Conservation (phyloP, 2,329 filamentous ascomycete species). For the Aurifilum marmelostoma region DNA sequence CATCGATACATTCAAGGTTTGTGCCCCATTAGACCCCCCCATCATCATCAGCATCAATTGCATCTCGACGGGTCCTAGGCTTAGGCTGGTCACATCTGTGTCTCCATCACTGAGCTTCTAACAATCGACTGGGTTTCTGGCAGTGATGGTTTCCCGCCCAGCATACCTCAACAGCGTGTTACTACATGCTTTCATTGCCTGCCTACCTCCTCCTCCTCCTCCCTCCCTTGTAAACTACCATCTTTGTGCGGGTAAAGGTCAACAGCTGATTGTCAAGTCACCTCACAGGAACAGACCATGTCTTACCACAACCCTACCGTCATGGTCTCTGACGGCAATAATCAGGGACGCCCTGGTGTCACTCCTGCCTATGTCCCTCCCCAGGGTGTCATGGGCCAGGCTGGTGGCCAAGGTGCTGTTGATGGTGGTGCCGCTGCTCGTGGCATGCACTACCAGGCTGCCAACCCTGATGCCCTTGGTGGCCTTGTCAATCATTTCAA, state of each 20-base stretch:
- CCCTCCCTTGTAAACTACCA: background rate
- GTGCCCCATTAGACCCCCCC: background rate
- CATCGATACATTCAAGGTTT: conserved; percentile 28
- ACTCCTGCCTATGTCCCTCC: conserved; percentile 32
- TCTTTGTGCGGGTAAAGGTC: background rate
- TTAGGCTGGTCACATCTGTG: background rate
- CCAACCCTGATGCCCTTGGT: conserved; percentile 31
- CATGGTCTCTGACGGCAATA: conserved; percentile 34
- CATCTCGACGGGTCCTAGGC: background rate
- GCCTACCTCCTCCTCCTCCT: background rate
- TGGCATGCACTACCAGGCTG: conserved; percentile 33
- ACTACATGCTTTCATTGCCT: background rate
- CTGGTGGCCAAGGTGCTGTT: conserved; percentile 31
- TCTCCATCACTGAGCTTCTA: background rate
- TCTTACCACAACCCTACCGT: conserved; percentile 33
- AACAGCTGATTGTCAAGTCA: conserved; percentile 22
- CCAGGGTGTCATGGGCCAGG: conserved; percentile 32
- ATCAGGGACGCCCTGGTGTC: conserved; percentile 31
- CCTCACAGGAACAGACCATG: conserved; percentile 29
- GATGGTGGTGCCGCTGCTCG: conserved; percentile 30
- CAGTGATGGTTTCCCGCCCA: background rate
- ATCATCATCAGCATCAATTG: background rate
- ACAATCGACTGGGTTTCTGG: background rate
- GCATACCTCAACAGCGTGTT: background rate
- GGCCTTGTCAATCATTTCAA: conserved; percentile 32